These are phyloP conservation scores for Helicosporidium sp. DNA, from an alignment of 139 green algal genomes.

Conservation along the genomic window DNA sequence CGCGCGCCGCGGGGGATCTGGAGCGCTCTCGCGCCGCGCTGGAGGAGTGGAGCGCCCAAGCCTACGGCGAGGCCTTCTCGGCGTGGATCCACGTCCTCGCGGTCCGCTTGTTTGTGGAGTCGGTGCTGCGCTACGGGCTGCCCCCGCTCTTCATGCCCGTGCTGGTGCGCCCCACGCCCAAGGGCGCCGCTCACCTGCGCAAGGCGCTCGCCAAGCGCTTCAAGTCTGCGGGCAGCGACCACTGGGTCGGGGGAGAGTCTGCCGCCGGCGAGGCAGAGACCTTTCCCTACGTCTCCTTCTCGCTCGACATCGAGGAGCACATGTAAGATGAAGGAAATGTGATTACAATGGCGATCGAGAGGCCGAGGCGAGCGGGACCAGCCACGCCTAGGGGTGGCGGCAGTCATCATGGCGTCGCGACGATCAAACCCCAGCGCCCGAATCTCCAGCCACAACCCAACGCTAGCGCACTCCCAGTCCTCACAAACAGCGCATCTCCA, in stretches of 20 bases:
- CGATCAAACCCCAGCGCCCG: too few species aligned
- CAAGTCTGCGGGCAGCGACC: constrained; percentile 4
- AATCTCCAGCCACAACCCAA: too few species aligned
- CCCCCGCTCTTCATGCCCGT: constrained; percentile 62
- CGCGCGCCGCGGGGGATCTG: constrained; percentile 39
- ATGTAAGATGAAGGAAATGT: too few species aligned
- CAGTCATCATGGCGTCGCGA: too few species aligned
- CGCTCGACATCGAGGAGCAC: constrained; percentile 42
- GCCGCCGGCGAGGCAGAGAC: constrained; percentile 22
- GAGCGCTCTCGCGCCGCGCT: constrained; percentile 50
- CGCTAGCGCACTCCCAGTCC: too few species aligned
- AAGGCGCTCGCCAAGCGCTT: constrained; percentile 27
- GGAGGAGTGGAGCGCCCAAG: constrained; percentile 65
- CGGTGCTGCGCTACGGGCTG: constrained; percentile 89
- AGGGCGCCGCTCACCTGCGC: constrained; percentile 37
- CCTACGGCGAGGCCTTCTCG: constrained; percentile 78
- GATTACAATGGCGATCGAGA: too few species aligned
- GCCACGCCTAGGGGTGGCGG: too few species aligned
- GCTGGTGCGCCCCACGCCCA: constrained; percentile 51
- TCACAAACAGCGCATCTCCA: too few species aligned
- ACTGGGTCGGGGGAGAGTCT: too few species aligned
- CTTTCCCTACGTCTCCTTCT: constrained; percentile 70
- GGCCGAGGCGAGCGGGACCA: too few species aligned
- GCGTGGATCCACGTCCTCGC: constrained; percentile 76
- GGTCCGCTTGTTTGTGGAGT: constrained; percentile 88